A percentile compares a stretch with the other conserved stretches of the same genome.
Evolutionary conservation across 148 eudicot species (phyloP).

Genomic region (Camellia japonica): DNA sequence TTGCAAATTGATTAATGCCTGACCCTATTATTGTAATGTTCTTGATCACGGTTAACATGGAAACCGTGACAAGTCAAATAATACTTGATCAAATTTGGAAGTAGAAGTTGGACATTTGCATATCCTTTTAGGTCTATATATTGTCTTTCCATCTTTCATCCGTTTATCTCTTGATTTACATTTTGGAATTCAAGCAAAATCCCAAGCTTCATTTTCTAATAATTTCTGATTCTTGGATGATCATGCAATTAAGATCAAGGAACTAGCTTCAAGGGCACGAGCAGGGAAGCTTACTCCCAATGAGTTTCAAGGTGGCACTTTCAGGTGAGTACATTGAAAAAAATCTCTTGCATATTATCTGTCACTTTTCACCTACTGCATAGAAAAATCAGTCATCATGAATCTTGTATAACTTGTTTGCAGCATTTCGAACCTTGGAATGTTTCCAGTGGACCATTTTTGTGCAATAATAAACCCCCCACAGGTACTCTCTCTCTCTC

Average conservation of each 20-base stretch:
- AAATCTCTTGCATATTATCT: background rate
- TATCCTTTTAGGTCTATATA: background rate
- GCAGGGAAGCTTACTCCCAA: slow-evolving; percentile 82
- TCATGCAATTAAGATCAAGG: slow-evolving; percentile 60
- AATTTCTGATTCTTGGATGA: slow-evolving; percentile 8
- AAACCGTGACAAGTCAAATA: background rate
- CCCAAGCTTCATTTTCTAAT: slow-evolving; percentile 2
- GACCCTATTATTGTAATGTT: background rate
- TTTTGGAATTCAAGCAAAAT: slow-evolving; percentile 3
- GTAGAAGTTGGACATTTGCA: background rate
- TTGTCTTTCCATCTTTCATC: background rate
- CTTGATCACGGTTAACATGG: background rate
- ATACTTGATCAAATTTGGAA: background rate
- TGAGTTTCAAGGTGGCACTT: slow-evolving; percentile 98
- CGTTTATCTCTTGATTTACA: slow-evolving; percentile 10
- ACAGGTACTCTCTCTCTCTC: slow-evolving; percentile 50
- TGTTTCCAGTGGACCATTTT: slow-evolving; percentile 94
- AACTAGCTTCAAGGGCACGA: slow-evolving; percentile 90
- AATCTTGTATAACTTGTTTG: slow-evolving; percentile 16
- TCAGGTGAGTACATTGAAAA: slow-evolving; percentile 55
- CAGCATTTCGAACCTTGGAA: slow-evolving; percentile 97
- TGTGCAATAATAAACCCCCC: slow-evolving; percentile 98
- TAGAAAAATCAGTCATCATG: background rate
- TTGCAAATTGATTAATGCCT: background rate
- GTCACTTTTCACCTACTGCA: background rate